Percentiles rank a stretch among this genome's conserved stretches.
Conservation (phyloP, 2,329 filamentous ascomycete species). For the Aschersonia sp. region DNA sequence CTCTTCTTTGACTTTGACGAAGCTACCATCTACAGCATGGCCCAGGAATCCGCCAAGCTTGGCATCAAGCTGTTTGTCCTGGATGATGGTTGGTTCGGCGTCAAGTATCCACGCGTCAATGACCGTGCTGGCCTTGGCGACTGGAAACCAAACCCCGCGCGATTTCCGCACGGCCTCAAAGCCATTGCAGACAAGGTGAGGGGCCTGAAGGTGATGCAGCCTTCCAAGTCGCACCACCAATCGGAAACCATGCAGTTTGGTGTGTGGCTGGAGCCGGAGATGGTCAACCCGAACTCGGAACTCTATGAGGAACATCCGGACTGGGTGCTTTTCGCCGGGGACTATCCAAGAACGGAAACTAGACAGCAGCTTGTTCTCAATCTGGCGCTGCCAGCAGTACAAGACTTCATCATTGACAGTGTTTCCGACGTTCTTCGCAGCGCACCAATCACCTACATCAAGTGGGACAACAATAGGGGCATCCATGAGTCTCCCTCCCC, state of each 20-base stretch:
- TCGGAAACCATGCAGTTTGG: constrained; percentile 34
- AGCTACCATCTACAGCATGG: constrained; percentile 37
- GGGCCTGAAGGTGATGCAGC: constrained; percentile 27
- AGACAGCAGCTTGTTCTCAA: constrained; percentile 49
- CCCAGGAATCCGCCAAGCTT: constrained; percentile 39
- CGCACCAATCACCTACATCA: constrained; percentile 43
- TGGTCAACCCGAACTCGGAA: constrained; percentile 48
- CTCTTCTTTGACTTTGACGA: constrained; percentile 43
- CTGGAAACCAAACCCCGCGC: constrained; percentile 42
- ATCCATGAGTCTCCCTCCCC: constrained; percentile 45
- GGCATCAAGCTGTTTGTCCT: constrained; percentile 48
- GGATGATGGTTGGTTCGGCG: constrained; percentile 54
- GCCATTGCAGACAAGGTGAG: constrained; percentile 36
- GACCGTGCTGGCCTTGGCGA: constrained; percentile 47
- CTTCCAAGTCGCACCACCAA: constrained; percentile 16
- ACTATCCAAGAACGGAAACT: constrained; percentile 37
- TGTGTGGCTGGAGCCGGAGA: constrained; percentile 54
- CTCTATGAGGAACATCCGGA: constrained; percentile 48
- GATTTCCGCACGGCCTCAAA: constrained; percentile 42
- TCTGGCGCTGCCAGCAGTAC: constrained; percentile 43
- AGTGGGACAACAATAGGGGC: constrained; percentile 54
- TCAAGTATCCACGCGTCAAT: constrained; percentile 39
- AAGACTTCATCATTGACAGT: constrained; percentile 43
- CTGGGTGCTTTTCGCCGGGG: constrained; percentile 44
- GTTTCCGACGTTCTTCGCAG: constrained; percentile 38